Conservation (phyloP, 2,329 filamentous ascomycete genomes). For the Colletotrichum gloeosporioides region DNA sequence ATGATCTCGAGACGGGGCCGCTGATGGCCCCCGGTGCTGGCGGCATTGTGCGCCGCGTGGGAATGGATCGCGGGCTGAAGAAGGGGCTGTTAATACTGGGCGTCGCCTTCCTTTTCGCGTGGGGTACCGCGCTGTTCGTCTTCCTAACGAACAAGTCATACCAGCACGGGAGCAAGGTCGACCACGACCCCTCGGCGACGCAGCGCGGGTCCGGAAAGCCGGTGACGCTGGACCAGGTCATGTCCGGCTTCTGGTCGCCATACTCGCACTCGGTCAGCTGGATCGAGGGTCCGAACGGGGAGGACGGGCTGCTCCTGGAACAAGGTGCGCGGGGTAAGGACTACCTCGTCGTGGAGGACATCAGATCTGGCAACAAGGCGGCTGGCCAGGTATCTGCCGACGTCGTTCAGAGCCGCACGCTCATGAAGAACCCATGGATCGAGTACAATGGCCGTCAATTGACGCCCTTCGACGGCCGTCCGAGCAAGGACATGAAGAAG, state of each 20-base stretch:
- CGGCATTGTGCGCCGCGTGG: constrained; percentile 46
- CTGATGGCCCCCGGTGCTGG: constrained; percentile 50
- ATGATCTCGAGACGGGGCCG: constrained; percentile 58
- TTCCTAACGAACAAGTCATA: constrained; percentile 72
- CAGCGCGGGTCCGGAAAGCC: constrained; percentile 70
- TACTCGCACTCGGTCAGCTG: constrained; percentile 72
- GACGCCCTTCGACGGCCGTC: constrained; percentile 67
- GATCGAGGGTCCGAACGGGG: constrained; percentile 75
- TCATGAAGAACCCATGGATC: constrained; percentile 77
- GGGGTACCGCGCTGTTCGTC: constrained; percentile 70
- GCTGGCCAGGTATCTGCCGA: constrained; percentile 30
- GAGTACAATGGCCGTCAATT: constrained; percentile 60
- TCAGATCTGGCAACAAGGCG: constrained; percentile 52
- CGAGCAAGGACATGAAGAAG: constrained; percentile 84
- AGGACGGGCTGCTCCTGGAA: constrained; percentile 87
- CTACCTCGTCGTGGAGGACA: constrained; percentile 87
- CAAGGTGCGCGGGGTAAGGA: constrained; percentile 67
- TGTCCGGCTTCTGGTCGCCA: constrained; percentile 70
- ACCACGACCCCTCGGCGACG: constrained; percentile 73
- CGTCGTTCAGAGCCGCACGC: constrained; percentile 61
- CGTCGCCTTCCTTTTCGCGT: constrained; percentile 67
- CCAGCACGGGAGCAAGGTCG: constrained; percentile 64
- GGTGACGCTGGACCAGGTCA: constrained; percentile 75
- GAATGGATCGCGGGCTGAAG: constrained; percentile 71
- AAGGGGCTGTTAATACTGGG: constrained; percentile 66